Conservation (phyloP, 1,284 basidiomycete genomes). For the Afroboletus lepidellus region DNA sequence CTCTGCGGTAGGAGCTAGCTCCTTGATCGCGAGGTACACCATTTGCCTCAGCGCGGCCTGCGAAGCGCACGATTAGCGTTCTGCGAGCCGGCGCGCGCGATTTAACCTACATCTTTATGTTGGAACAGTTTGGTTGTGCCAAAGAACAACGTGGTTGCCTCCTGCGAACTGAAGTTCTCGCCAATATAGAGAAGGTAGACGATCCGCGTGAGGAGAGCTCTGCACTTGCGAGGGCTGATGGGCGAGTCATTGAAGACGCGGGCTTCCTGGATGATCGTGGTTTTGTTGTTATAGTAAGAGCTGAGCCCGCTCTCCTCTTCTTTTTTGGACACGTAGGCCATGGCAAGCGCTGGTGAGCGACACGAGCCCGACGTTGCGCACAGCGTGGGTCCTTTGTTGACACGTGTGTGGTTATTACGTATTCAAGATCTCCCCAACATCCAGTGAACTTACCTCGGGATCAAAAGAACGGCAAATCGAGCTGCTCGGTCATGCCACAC, state of each 20-base stretch:
- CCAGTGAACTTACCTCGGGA: neutral
- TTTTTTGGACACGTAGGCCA: conserved; percentile 86
- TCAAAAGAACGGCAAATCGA: neutral
- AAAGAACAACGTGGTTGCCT: conserved; percentile 98
- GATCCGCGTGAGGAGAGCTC: conserved; percentile 93
- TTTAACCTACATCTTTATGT: conserved; percentile 89
- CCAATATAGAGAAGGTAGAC: conserved; percentile 96
- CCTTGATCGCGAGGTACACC: conserved; percentile 99
- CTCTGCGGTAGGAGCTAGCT: conserved; percentile 93
- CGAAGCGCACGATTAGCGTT: conserved; percentile 9
- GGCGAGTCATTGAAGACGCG: conserved; percentile 99
- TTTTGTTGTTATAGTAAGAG: conserved; percentile 91
- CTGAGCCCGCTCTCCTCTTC: conserved; percentile 88
- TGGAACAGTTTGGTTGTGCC: conserved; percentile 99
- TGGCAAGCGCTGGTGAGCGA: conserved; percentile 41
- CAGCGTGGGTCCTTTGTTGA: conserved; percentile 22
- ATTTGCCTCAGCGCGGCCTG: conserved; percentile 95
- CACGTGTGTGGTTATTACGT: conserved; percentile 24
- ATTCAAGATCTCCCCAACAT: no score
- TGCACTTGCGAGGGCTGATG: conserved; percentile 95
- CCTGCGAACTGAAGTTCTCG: conserved; percentile 93
- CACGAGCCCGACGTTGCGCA: conserved; percentile 13
- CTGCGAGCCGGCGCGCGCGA: conserved; percentile 2
- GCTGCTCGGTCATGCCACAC: neutral
- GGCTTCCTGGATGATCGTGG: conserved; percentile 96